These are phyloP conservation scores for Aspergillus terreus DNA, from an alignment of 2,329 filamentous ascomycete genomes.

Conservation along the genomic window DNA sequence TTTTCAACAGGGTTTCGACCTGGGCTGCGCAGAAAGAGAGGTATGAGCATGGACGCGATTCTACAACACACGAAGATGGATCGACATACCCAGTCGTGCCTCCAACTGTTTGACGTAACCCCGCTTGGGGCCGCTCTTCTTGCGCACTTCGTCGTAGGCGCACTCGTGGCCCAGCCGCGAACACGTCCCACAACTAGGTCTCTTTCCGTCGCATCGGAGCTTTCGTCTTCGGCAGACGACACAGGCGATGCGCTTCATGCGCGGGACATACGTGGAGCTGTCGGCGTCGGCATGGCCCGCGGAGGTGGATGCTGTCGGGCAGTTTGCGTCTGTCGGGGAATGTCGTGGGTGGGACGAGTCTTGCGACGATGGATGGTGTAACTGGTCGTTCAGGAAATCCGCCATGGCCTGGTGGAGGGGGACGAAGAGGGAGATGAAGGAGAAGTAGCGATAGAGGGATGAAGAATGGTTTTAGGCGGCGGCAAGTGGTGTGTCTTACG, in stretches of 20 bases:
- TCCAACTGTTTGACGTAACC: conserved; percentile 94
- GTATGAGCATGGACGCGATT: not conserved
- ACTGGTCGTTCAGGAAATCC: conserved; percentile 57
- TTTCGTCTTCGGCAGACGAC: conserved; percentile 92
- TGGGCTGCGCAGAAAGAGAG: conserved; percentile 59
- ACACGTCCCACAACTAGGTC: conserved; percentile 85
- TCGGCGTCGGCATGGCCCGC: conserved; percentile 40
- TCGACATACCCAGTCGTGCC: conserved; percentile 77
- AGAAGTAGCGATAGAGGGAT: not conserved
- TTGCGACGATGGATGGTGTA: conserved; percentile 38
- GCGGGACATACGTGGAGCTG: conserved; percentile 59
- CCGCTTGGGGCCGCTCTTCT: conserved; percentile 91
- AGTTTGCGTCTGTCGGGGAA: conserved; percentile 7
- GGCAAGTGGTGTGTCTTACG: not conserved
- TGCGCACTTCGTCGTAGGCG: conserved; percentile 85
- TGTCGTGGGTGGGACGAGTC: conserved; percentile 22
- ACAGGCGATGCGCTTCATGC: conserved; percentile 91
- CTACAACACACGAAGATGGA: not conserved
- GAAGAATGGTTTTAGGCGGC: not conserved
- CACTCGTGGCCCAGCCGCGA: conserved; percentile 81
- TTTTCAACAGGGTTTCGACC: conserved; percentile 86
- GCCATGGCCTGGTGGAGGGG: conserved; percentile 26
- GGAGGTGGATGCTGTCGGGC: conserved; percentile 13
- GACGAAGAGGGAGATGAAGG: conserved; percentile 2
- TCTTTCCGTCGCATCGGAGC: conserved; percentile 79